Evolutionary conservation across 352 stramenopile genomes (phyloP), one percentile per base, ranked within the genome.

Genomic region (Globisporangium ultimum): DNA sequence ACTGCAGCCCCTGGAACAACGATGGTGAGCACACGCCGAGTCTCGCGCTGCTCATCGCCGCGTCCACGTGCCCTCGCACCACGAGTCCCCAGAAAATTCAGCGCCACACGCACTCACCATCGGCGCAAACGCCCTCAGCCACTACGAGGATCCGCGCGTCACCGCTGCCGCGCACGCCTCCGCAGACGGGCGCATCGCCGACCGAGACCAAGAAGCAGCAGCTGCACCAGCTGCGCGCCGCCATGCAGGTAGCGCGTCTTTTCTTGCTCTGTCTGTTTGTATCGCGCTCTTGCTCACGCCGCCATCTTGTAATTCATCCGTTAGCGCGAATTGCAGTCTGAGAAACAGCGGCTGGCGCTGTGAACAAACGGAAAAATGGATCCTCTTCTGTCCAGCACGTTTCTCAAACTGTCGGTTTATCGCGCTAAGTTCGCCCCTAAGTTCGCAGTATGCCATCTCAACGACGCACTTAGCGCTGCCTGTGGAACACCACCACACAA

Each of bases 181-280:
- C 17, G 11, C 24, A 14, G 40, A 13, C 50, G 2, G 18, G 14
- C 1, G 38, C 7, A 20, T 34, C 60, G 18, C 75, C 74, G 13
- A 78, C 66, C 14, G 68, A 83, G 53, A 72, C 72, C 41, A 85
- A 81, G 67, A 82, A 81, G 48, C 70, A 78, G 5, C 63, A 66
- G 20, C 61, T 87, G 43, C 74, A 78, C 3, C 63, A 67, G 20
- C 61, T 87, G 40, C 74, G 74, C 24, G 60, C 70, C 1, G 71
- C 56, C 24, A 84, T 83, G 48, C 65, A 68, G 68, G 76, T 84
- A 38, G 71, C 71, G 18, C 28, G 13, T 18, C 2, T 20, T 42
- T 11, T 22, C 22, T 57, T 18, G 4, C 5, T 36, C 8, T 6
- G 3, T 36, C 24, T 6, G 3, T 36, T 10, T 36, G 28, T 36